Evolutionary conservation across 768 basidiomycete genomes (phyloP), one percentile per base, ranked within the genome.

Genomic region (Mycena vitilis): DNA sequence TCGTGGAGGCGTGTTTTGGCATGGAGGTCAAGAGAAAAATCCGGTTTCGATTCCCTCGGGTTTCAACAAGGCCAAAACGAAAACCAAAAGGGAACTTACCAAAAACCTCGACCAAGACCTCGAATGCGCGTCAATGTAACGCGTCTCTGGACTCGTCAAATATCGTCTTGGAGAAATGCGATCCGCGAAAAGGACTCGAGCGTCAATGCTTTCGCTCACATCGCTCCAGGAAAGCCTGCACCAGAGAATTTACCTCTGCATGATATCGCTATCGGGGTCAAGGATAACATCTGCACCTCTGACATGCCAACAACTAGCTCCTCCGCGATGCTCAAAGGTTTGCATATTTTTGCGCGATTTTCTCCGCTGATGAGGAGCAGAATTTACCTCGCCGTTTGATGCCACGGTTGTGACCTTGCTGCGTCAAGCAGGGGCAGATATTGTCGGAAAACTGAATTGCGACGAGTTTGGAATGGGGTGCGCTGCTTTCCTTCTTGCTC

Each of bases 381-480:
- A 86, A 45, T 98, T 93, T 75, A 78, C 73, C 0, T 89, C 96
- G 0, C 94, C 95, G 0, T 95, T 92, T 75, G 92, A 95, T 76
- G 94, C 97, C 56, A 97, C 95, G 0, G 93, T 92, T 8, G 93
- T 98, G 0, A 67, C 79, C 5, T 79, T 90, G 12, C 79, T 99
- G 3, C 82, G 84, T 1, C 69, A 81, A 0, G 80, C 83, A 0
- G 95, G 95, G 0, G 95, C 91, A 0, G 78, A 87, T 20, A 85
- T 98, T 13, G 75, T 92, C 2, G 97, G 95, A 1, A 98, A 98
- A 80, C 91, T 96, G 0, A 96, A 97, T 75, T 95, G 95, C 78
- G 97, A 99, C 76, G 96, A 99, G 79, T 99, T 99, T 79, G 97
- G 97, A 1, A 99, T 99, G 97, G 97, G 97, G 92, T 96, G 65